Evolutionary conservation across 345 rosid genomes (phyloP), one percentile per base, ranked within the genome.

Genomic region (Arabis hirsuta): DNA sequence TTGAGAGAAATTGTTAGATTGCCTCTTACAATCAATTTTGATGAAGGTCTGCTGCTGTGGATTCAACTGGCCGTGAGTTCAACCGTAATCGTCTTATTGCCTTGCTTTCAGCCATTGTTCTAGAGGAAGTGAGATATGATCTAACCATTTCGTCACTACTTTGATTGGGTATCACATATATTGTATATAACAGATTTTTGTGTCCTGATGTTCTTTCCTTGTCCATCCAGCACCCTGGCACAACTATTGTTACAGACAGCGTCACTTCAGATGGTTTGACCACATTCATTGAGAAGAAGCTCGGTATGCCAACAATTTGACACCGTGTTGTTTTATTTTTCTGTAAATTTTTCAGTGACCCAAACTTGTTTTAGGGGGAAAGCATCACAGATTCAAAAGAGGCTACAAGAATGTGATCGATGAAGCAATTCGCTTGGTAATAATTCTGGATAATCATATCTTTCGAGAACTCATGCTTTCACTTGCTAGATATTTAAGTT

Each of bases 231-330:
- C 99, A 90, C 88, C 96, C 94, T n/a, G 92, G 92, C 71, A 86
- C 97, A 61, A 87, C 97, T 55, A 87, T 91, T 64, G 99, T 95
- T 45, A 95, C 99, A 2, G 99, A 95, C 72, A 95, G 99, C 39
- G 99, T 95, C 52, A 91, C 99, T 76, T 94, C 98, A n/a, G 98
- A 94, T 62, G 96, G 97, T 42, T 78, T 95, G 77, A 84, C 96
- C 13, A 72, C 88, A 41, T 91, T 90, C 75, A 91, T 95, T 62
- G 96, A 91, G 78, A 81, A 91, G 79, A 87, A 88, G 81, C 97
- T 95, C 16, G 96, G 97, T 95, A 88, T 46, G 82, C 46, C 12
- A 58, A 69, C 67, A 79, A 12, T 46, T 27, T 50, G 71, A 20
- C 12, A 13, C 10, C 51, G 22, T 32, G 4, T 43, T 73, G 12